phyloP scores from a whole-genome alignment of 1,284 basidiomycete species.

The Pseudozyma sp. region DNA sequence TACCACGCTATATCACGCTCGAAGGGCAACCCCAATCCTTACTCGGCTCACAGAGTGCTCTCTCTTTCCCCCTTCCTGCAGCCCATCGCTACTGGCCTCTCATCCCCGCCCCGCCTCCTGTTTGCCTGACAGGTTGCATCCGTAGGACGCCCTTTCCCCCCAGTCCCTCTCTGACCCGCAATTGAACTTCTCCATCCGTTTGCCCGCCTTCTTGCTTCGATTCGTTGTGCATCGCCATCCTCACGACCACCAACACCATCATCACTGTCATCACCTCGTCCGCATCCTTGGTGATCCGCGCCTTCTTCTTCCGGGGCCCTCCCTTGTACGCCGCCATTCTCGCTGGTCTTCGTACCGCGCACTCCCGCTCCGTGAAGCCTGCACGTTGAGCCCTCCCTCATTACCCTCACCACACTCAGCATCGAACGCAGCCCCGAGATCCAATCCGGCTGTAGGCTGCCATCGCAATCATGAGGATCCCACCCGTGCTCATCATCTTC shows the following conservation, averaged over 20 bases:
- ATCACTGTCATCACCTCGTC: slow-evolving; percentile 1
- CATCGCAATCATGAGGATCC: slow-evolving; percentile 29
- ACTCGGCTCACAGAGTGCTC: not conserved
- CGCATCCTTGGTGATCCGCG: not conserved
- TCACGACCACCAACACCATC: slow-evolving; percentile 1
- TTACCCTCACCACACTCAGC: not conserved
- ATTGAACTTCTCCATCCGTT: not conserved
- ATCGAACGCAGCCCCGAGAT: not conserved
- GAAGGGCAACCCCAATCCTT: too few species aligned
- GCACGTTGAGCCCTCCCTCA: slow-evolving; percentile 15
- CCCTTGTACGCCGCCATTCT: not conserved
- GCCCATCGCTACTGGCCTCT: not conserved
- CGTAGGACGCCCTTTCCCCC: not conserved
- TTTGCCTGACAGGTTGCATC: slow-evolving; percentile 1
- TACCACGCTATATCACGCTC: not conserved
- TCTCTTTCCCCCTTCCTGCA: not conserved
- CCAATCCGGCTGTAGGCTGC: not conserved
- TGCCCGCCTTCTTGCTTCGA: slow-evolving; percentile 1
- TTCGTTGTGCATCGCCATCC: not conserved
- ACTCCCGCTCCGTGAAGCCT: slow-evolving; percentile 25
- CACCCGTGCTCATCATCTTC: slow-evolving; percentile 36
- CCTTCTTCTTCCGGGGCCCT: not conserved
- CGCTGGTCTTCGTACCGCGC: slow-evolving; percentile 5
- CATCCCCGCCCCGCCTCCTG: not conserved
- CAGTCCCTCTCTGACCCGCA: not conserved